Evolutionary conservation across 2,329 filamentous ascomycete genomes (phyloP), one percentile per base, ranked within the genome.

Genomic region (Amylocarpus encephaloides): DNA sequence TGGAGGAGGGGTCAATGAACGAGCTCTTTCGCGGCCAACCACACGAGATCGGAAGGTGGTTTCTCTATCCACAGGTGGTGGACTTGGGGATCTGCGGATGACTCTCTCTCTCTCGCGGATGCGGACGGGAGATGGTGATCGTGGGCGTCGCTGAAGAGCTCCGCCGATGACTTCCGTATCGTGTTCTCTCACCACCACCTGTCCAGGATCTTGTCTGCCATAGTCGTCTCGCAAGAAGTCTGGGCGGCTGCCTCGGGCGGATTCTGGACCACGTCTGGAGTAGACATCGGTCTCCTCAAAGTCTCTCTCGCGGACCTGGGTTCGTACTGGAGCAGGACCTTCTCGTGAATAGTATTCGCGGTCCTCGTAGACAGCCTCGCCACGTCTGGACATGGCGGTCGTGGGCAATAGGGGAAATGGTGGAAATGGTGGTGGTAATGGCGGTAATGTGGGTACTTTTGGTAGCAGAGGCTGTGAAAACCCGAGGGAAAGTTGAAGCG

Each of bases 171-270:
- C 22, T 33, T 66, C 63, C 5, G 53, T 56, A 9, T 66, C 59
- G 22, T 62, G 59, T 33, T 65, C 59, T 56, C 63, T 50, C 18
- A 65, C 9, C 9, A 66, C 64, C 49, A 66, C 18, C 6, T 58
- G 58, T 30, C 62, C 63, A 22, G 55, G 44, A 30, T 62, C 56
- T 32, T 35, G 29, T 54, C 60, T 52, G 33, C 52, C 53, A 46
- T 59, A 64, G 43, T 66, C 62, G 32, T 64, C 59, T 45, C 59
- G 56, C 29, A 66, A 56, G 43, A 66, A 66, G 26, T 62, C 63
- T 3, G 61, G 61, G 9, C 60, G 58, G 44, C 48, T 53, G 39
- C 56, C 57, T 30, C 60, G 51, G 18, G 59, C 62, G 40, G 56
- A 49, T 19, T 53, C 60, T 39, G 61, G 57, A 46, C 59, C 34